Conservation (phyloP, 192 early-diverging fungal genomes). For the Chytriomyces sp. region DNA sequence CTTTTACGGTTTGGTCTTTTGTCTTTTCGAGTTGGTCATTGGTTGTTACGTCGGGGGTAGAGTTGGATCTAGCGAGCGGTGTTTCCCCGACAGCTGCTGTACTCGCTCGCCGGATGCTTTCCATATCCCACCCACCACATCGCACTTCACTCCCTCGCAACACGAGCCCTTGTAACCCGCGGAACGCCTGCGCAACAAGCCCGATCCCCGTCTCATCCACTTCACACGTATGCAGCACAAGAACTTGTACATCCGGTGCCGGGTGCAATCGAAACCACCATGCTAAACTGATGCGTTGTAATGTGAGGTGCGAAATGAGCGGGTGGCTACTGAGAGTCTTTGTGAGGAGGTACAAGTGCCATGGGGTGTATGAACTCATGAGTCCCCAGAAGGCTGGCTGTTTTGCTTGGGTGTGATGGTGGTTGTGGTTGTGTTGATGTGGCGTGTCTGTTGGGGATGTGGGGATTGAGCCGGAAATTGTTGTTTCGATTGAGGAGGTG, state of each 20-base stretch:
- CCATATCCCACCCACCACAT: conserved; percentile 36
- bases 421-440: not conserved
- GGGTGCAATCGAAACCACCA: conserved; percentile 53
- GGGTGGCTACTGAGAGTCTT: conserved; percentile 1
- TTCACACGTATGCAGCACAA: conserved; percentile 46
- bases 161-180: conserved; percentile 24
- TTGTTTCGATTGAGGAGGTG: not conserved
- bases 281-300: conserved; percentile 39
- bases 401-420: not conserved
- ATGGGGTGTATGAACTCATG: conserved; percentile 36
- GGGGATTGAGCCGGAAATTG: conserved; percentile 1
- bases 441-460: not conserved
- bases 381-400: conserved; percentile 34
- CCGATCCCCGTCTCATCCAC: conserved; percentile 49
- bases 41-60: not conserved
- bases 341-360: conserved; percentile 37
- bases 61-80: not conserved
- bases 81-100: not conserved
- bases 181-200: conserved; percentile 37
- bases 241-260: conserved; percentile 24
- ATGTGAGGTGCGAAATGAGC: conserved; percentile 1
- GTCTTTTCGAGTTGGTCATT: too few species aligned
- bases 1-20: not conserved
- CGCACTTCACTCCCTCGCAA: conserved; percentile 33
- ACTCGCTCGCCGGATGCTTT: conserved; percentile 25